Evolutionary conservation across 306 rosid species (phyloP), one percentile per base, ranked within the genome.

Genomic region (Begonia masoniana): DNA sequence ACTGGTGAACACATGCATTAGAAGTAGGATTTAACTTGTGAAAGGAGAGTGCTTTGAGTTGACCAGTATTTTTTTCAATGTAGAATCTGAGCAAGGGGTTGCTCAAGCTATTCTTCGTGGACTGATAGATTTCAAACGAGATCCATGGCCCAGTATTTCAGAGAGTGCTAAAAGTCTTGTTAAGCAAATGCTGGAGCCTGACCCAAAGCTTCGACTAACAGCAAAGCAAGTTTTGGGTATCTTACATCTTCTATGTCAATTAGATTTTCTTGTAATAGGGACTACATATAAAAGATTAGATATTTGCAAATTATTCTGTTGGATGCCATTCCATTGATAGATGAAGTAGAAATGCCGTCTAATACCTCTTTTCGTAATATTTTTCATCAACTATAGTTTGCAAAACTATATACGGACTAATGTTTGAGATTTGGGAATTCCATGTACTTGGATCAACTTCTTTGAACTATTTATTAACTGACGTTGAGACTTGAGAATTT

Each of bases 31-130:
- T 31, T 31, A 7, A 31, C 39, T 31, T 4, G 39, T 31, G 1
- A 31, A 31, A 7, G 9, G 39, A 31, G 9, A 31, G 9, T 31
- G 39, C 39, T 31, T 31, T 31, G 9, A 31, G 39, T 31, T 31
- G 39, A 31, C 39, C 39, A 6, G 39, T 31, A 91, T 87, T 94
- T 15, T 58, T 72, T 72, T 60, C 65, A 13, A 58, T 66, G 76
- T 84, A 87, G 96, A 87, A 66, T 81, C 96, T 55, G 96, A 87
- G 71, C 96, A 87, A 74, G 96, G 96, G 69, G 96, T 87, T 81
- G 96, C 96, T 51, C 96, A 83, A 62, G 96, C 96, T 14, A 87
- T 87, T 74, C 82, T 87, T 59, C 89, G 89, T 50, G 96, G 96
- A 65, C 79, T 74, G 48, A 87, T 87, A 74, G 96, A 87, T 78